Evolutionary conservation across 1,139 yeast genomes (phyloP), one percentile per base, ranked within the genome.

Genomic region (Blastobotrys illinoisensis): DNA sequence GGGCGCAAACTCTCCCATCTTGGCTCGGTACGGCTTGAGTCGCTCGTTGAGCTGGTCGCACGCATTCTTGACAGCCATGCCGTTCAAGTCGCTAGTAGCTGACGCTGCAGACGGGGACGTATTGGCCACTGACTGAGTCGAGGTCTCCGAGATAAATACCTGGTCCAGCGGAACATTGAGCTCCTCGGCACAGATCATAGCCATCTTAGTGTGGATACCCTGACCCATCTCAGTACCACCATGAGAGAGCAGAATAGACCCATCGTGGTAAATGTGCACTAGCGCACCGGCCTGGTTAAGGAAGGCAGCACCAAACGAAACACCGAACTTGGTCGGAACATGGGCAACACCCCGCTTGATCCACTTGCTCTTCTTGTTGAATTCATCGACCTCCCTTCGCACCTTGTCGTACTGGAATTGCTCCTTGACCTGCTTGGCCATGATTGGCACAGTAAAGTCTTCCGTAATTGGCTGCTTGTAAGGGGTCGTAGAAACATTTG

Each of bases 171-270:
- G 73, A 11, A 75, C 75, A 3, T 67, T 67, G 32, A 76, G 66
- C 57, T 72, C 77, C 50, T 72, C 66, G 1, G 79, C 79, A 24
- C 74, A 72, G 43, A 76, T 62, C 77, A 74, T 75, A 11, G 71
- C 68, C 79, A 75, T 75, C 59, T 76, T 76, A n/a, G 79, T 75
- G 53, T 72, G 71, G 47, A 76, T 61, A n/a, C 79, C 79, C 59
- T 76, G 79, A 21, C 79, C 79, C 70, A 76, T 76, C 57, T 76
- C 79, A n/a, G 75, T 75, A 52, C 79, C 79, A 48, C 79, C 79
- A 49, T 75, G 78, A 7, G 78, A 66, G 18, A 76, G 63, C 26
- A 76, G 61, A 20, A 76, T 67, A 19, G 78, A 73, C 1, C 79
- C 79, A 60, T 76, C 79, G 48, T 72, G 73, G 58, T 76, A 75